These are phyloP conservation scores for Aspergillus texensis DNA, from an alignment of 2,329 filamentous ascomycete genomes.

Conservation along the genomic window DNA sequence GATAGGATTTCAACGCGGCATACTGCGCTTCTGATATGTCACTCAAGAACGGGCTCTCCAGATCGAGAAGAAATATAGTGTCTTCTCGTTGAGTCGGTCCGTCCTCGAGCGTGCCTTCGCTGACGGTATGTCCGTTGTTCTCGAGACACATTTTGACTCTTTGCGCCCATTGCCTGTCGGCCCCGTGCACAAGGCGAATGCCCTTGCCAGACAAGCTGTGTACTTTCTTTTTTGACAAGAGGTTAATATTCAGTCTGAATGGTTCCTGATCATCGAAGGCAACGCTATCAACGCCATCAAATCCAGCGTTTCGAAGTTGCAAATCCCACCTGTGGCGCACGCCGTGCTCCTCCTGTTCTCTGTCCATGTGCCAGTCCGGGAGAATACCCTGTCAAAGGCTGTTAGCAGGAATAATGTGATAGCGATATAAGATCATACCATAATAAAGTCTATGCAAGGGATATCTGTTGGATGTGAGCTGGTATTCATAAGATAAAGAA, in stretches of 20 bases:
- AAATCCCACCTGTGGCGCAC: too few relatives aligned
- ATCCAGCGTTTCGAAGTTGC: too few relatives aligned
- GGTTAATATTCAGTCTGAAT: too few relatives aligned
- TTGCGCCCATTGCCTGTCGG: neutral
- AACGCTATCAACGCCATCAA: too few relatives aligned
- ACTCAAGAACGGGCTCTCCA: conserved; percentile 14
- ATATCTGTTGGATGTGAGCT: neutral
- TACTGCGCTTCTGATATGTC: neutral
- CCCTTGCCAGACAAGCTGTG: neutral
- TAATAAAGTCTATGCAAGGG: too few relatives aligned
- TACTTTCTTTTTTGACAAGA: conserved; percentile 6
- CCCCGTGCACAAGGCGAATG: neutral
- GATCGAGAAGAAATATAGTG: conserved; percentile 17
- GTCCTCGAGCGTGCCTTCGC: conserved; percentile 1
- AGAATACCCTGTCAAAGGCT: too few relatives aligned
- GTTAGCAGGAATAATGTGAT: too few relatives aligned
- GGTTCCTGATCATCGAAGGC: too few relatives aligned
- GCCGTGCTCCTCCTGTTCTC: too few relatives aligned
- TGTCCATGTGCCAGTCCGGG: too few relatives aligned
- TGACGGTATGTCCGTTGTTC: conserved; percentile 2
- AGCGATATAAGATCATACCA: too few relatives aligned
- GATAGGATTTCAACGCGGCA: too few relatives aligned
- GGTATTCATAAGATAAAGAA: neutral
- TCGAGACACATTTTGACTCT: neutral
- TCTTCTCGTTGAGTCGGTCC: neutral